Conservation (phyloP, 257 asterid species). For the Scutellaria barbata region DNA sequence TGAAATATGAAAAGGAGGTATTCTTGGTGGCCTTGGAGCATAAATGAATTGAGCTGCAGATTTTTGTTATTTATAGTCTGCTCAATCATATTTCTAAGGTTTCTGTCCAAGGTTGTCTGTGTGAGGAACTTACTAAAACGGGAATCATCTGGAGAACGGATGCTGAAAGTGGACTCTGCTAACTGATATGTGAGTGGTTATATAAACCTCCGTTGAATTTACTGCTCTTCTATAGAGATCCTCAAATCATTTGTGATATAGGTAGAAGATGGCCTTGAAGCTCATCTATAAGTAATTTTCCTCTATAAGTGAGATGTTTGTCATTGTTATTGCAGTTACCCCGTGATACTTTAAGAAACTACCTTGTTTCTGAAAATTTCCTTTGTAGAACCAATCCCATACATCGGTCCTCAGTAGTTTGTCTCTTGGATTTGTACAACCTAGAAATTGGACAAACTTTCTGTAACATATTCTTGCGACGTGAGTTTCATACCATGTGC, state of each 20-base stretch:
- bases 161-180: background rate
- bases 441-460: background rate
- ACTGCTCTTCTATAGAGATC: background rate
- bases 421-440: background rate
- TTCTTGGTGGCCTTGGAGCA: background rate
- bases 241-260: too few relatives aligned
- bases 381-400: too few relatives aligned
- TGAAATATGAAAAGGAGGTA: background rate
- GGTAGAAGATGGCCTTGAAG: too few relatives aligned
- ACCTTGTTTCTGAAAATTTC: too few relatives aligned
- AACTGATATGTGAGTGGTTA: background rate
- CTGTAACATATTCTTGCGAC: background rate
- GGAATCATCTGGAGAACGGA: background rate
- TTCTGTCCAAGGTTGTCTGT: background rate
- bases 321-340: too few relatives aligned
- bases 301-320: too few relatives aligned
- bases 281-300: too few relatives aligned
- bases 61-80: background rate
- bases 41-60: background rate
- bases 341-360: too few relatives aligned
- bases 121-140: background rate
- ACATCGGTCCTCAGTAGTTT: background rate
- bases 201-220: background rate
- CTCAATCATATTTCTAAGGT: background rate
- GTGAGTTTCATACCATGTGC: background rate